A percentile compares a stretch with the other conserved stretches of the same genome.
Evolutionary conservation across 345 rosid species (phyloP).

Genomic region (Schrenkiella parvula): DNA sequence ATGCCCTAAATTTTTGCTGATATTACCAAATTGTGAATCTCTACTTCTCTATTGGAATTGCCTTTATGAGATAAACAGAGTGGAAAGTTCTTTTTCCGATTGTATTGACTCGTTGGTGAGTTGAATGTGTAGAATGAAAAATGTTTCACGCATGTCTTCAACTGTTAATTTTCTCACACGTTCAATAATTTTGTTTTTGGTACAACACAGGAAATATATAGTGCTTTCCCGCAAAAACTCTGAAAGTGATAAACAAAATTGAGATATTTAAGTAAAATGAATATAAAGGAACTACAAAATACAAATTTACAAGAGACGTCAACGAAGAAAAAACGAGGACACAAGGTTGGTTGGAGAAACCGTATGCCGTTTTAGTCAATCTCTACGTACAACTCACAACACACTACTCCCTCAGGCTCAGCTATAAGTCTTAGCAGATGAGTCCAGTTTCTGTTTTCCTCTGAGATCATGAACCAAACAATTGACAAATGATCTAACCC

Average conservation of each 20-base stretch:
- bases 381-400: neutral
- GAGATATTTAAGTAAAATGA: neutral
- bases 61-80: neutral
- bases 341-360: neutral
- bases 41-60: neutral
- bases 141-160: neutral
- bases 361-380: neutral
- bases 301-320: neutral
- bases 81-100: neutral
- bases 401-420: neutral
- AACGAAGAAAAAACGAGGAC: neutral
- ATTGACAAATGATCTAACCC: neutral
- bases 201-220: neutral
- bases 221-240: neutral
- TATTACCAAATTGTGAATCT: neutral
- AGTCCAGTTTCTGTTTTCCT: neutral
- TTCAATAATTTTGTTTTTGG: neutral
- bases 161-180: neutral
- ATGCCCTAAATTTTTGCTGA: constrained; percentile 18
- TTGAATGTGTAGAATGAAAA: constrained; percentile 5
- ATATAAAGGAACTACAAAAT: neutral
- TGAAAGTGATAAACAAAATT: neutral
- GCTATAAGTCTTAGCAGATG: neutral
- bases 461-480: neutral
- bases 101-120: neutral